Conservation (phyloP, 2,329 filamentous ascomycete genomes). For the Fusarium penzigii region DNA sequence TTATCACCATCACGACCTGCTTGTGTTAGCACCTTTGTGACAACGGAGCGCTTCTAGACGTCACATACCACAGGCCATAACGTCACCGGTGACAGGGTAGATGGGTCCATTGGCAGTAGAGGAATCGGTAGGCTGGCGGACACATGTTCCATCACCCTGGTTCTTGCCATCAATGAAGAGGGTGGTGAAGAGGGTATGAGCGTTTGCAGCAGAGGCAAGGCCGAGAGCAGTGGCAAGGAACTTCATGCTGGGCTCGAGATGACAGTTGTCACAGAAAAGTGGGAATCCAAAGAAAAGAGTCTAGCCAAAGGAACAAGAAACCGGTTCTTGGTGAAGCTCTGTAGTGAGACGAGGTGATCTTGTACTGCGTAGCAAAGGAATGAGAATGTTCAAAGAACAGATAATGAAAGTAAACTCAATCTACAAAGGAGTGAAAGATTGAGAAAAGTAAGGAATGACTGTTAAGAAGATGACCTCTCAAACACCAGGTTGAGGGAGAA, state of each 20-base stretch:
- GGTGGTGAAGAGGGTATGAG: constrained; percentile 66
- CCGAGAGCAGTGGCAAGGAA: constrained; percentile 34
- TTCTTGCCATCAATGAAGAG: constrained; percentile 61
- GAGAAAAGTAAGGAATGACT: constrained; percentile 9
- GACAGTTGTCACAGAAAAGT: constrained; percentile 2
- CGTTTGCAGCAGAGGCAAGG: constrained; percentile 42
- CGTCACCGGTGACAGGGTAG: constrained; percentile 53
- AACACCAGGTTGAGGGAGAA: constrained; percentile 22
- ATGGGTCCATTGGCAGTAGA: constrained; percentile 59
- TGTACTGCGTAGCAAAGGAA: constrained; percentile 7
- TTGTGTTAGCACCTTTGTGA: neutral
- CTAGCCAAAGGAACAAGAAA: constrained; percentile 13
- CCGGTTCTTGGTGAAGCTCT: constrained; percentile 25
- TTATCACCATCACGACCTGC: constrained; percentile 46
- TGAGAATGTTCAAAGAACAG: neutral
- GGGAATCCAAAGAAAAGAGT: constrained; percentile 1
- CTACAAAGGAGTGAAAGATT: constrained; percentile 18
- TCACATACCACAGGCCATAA: constrained; percentile 70
- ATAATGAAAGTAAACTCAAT: constrained; percentile 22
- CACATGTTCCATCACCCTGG: constrained; percentile 71
- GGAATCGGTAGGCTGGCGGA: constrained; percentile 63
- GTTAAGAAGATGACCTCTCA: constrained; percentile 14
- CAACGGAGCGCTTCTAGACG: neutral
- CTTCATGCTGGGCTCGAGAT: constrained; percentile 40
- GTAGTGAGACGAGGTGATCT: constrained; percentile 17